Base-by-base conservation (phyloP, 306 rosid species). In the Trifolium subterraneum region DNA sequence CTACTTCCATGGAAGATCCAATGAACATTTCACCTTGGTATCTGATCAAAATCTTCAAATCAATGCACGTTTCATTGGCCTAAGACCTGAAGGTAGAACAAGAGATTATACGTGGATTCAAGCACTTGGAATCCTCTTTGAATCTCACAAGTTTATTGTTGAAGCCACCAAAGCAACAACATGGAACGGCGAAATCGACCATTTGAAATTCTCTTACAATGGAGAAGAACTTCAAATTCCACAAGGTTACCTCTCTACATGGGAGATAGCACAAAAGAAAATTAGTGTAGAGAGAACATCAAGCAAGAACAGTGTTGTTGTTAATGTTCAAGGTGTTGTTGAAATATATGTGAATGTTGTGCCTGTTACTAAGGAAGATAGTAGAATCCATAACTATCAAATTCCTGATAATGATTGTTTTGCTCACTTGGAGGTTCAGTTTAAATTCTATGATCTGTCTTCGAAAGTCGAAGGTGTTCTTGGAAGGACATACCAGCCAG, bases 71-170 rank as follows among this genome's bases (percentile, higher is more conserved):
- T 92, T 92, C 84, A 84, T 88, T 6, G 98, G 98, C 10, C 88
- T 87, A 6, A 79, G 98, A 39, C 98, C 91, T 0, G 71, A 61
- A 7, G 90, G 88, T 1, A 64, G 92, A 78, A 16, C 77, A 47
- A 78, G 94, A 48, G 96, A 90, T 74, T 90, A 87, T 64, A 90
- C 94, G 1, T 92, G 96, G 96, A 92, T 92, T 66, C 98, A 92
- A 83, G 91, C 96, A 22, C 81, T 92, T 0, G 96, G 95, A 36
- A 22, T 92, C 42, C 92, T 92, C 79, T 88, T 81, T 58, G 84
- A 68, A 23, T 70, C 89, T 14, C 74, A 84, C 64, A 78, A 73
- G 48, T 76, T 90, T 67, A 81, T 91, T 54, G 71, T 92, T 15
- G 90, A 90, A 76, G 92, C 98, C 74, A 84, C 70, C 10, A 64